Conservation (phyloP, 495 filamentous ascomycete genomes). For the Emericellopsis terricola region DNA sequence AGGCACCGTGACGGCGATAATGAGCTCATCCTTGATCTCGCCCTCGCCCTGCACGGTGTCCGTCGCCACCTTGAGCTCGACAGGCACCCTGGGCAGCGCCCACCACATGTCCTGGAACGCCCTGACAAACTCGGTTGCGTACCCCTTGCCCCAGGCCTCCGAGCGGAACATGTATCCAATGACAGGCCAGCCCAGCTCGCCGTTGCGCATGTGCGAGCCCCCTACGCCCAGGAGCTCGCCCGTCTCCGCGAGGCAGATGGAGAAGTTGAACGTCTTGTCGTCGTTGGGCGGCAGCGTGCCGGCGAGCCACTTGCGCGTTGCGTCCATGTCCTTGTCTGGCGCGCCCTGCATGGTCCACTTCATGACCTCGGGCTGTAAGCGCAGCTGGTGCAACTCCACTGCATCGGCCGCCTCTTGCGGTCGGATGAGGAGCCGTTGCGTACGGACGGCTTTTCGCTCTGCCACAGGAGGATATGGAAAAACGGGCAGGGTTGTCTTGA, state of each 20-base stretch:
- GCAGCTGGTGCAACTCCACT: conserved; percentile 17
- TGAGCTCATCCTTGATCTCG: conserved; percentile 10
- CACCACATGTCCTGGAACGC: conserved; percentile 20
- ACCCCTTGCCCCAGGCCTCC: conserved; percentile 26
- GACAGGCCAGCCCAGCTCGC: conserved; percentile 23
- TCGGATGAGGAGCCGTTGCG: conserved; percentile 26
- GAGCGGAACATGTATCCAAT: conserved; percentile 27
- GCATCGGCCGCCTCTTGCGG: conserved; percentile 18
- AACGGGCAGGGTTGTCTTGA: conserved; percentile 18
- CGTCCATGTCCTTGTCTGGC: conserved; percentile 16
- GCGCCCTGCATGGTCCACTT: conserved; percentile 17
- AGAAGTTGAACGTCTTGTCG: conserved; percentile 15
- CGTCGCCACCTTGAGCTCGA: conserved; percentile 9
- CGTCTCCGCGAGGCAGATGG: conserved; percentile 16
- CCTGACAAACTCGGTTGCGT: conserved; percentile 25
- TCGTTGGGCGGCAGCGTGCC: conserved; percentile 16
- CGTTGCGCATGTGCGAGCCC: conserved; percentile 9
- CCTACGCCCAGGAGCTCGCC: conserved; percentile 23
- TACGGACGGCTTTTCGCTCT: conserved; percentile 13
- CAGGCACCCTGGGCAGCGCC: conserved; percentile 17
- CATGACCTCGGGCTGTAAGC: conserved; percentile 34
- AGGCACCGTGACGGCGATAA: conserved; percentile 17
- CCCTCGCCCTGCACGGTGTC: conserved; percentile 3
- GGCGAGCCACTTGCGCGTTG: conserved; percentile 13
- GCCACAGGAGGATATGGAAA: conserved; percentile 11